Evolutionary conservation across 345 rosid species (phyloP).

Genomic region (Ceriops tagal): DNA sequence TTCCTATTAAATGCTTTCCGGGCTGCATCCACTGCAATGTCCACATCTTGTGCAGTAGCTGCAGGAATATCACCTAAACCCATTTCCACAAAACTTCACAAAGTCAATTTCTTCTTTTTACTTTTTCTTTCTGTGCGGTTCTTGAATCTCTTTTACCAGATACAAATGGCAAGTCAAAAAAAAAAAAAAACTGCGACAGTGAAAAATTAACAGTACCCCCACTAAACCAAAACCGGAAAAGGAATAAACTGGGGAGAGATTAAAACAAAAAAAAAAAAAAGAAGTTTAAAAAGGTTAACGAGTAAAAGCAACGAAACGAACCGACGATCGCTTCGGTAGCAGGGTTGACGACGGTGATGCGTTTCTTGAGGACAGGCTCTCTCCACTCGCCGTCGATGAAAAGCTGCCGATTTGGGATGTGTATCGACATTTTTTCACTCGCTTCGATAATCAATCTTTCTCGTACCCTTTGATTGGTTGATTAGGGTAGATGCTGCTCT

Average conservation of each 20-base stretch:
- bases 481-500: too few species aligned
- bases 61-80: conserved; percentile 86
- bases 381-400: conserved; percentile 87
- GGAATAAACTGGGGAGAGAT: not conserved
- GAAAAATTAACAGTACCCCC: not conserved
- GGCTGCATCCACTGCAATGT: conserved; percentile 85
- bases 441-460: too few species aligned
- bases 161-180: not conserved
- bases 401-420: conserved; percentile 59
- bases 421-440: conserved; percentile 42
- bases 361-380: conserved; percentile 61
- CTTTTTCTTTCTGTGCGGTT: too few species aligned
- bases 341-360: conserved; percentile 74
- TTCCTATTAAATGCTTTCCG: conserved; percentile 66
- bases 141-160: not conserved
- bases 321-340: conserved; percentile 76
- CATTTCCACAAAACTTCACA: conserved; percentile 8
- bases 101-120: not conserved
- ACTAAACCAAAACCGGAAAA: not conserved
- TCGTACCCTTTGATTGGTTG: too few species aligned
- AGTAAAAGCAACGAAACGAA: conserved; percentile 7
- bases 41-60: conserved; percentile 90
- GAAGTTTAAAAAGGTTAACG: not conserved
- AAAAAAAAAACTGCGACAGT: not conserved
- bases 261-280: not conserved